Evolutionary conservation across 2,329 filamentous ascomycete species (phyloP).

Genomic region (Fusarium protoensiforme): DNA sequence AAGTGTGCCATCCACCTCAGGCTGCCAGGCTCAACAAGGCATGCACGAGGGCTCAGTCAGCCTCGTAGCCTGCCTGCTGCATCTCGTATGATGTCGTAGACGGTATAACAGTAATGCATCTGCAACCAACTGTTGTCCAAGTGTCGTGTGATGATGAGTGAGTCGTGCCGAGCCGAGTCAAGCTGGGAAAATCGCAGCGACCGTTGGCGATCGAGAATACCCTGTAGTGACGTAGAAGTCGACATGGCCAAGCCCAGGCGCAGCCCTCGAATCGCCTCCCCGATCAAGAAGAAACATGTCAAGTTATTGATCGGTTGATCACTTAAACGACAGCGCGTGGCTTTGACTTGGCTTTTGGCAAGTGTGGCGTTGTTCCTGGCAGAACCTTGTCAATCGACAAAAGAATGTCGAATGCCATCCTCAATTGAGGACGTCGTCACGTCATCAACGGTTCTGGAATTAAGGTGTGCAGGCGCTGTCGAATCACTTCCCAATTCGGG

Average conservation of each 20-base stretch:
- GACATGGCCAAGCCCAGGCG: constrained; percentile 19
- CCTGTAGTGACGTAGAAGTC: constrained; percentile 25
- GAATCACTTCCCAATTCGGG: not conserved
- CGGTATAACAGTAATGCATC: not conserved
- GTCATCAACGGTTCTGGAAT: constrained; percentile 18
- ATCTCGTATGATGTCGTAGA: not conserved
- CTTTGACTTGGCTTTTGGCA: constrained; percentile 7
- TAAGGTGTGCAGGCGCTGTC: not conserved
- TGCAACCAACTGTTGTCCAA: not conserved
- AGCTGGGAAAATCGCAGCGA: not conserved
- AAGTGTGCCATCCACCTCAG: not conserved
- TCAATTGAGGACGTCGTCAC: constrained; percentile 3
- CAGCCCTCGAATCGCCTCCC: constrained; percentile 3
- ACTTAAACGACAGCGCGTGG: constrained; percentile 17
- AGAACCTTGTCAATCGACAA: not conserved
- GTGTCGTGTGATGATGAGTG: not conserved
- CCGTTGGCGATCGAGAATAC: constrained; percentile 14
- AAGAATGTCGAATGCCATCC: constrained; percentile 16
- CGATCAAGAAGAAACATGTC: constrained; percentile 9
- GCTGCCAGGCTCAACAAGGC: not conserved
- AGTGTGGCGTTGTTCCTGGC: constrained; percentile 22
- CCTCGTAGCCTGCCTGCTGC: not conserved
- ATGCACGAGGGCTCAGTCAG: not conserved
- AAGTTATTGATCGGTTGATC: constrained; percentile 23
- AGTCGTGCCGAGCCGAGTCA: not conserved